Evolutionary conservation across 1,139 yeast species (phyloP).

Genomic region (Kodamaea plutei): DNA sequence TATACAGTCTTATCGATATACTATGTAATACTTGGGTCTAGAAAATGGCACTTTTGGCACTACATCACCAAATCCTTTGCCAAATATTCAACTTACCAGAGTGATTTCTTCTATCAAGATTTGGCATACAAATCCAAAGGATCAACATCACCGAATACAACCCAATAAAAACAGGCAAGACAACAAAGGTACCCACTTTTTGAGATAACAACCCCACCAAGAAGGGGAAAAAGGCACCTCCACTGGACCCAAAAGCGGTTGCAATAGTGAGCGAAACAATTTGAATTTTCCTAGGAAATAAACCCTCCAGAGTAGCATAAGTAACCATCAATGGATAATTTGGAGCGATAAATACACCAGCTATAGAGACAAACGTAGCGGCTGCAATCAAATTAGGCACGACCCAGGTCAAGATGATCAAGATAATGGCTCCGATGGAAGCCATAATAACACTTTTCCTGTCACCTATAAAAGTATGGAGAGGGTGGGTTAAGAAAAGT

Average conservation of each 20-base stretch:
- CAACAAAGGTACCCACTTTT: conserved; percentile 48
- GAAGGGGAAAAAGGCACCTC: conserved; percentile 59
- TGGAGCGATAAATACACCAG: conserved; percentile 53
- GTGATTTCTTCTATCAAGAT: conserved; percentile 16
- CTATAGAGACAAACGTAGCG: conserved; percentile 38
- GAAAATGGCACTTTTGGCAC: no score
- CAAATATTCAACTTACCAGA: conserved; percentile 8
- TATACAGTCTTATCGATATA: no score
- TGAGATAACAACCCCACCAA: conserved; percentile 53
- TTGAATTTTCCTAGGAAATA: conserved; percentile 53
- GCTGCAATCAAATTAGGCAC: conserved; percentile 25
- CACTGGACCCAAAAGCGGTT: conserved; percentile 59
- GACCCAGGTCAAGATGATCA: conserved; percentile 44
- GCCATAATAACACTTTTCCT: conserved; percentile 41
- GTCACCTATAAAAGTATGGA: conserved; percentile 44
- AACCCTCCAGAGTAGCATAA: conserved; percentile 31
- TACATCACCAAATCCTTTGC: conserved; percentile 14
- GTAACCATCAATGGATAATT: conserved; percentile 53
- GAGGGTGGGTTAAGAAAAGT: conserved; percentile 39
- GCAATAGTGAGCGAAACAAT: conserved; percentile 50
- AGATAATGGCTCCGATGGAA: conserved; percentile 28
- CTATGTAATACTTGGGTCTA: no score
- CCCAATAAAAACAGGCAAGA: conserved; percentile 48
- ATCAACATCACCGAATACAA: conserved; percentile 34
- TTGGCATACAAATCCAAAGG: conserved; percentile 48